phyloP scores from a whole-genome alignment of 2,329 filamentous ascomycete genomes.

The Albifimbria verrucaria region DNA sequence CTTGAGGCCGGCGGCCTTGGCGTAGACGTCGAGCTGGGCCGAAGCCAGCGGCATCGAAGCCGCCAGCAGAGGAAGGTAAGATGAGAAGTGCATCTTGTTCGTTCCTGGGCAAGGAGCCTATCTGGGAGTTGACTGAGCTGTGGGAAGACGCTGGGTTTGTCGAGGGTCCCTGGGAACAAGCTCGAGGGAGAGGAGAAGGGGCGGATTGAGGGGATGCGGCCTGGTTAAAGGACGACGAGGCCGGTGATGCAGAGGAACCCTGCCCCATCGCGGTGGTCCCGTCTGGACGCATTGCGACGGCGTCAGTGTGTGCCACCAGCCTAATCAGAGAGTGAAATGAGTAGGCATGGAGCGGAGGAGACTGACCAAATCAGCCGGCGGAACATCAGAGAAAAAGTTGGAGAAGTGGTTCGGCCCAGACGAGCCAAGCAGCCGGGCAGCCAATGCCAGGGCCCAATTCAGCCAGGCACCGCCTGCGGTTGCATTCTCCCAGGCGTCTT shows the following conservation, averaged over 20 bases:
- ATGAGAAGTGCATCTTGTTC: background rate
- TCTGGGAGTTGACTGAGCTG: background rate
- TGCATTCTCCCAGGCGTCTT: background rate
- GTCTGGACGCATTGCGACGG: background rate
- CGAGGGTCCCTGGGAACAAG: background rate
- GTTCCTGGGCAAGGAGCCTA: background rate
- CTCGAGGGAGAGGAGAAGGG: background rate
- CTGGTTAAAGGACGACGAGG: background rate
- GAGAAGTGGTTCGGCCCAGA: background rate
- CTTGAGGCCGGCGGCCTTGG: conserved; percentile 48
- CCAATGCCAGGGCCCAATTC: background rate
- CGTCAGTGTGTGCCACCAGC: background rate
- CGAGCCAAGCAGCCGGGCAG: background rate
- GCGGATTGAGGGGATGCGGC: background rate
- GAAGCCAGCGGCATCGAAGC: conserved; percentile 23
- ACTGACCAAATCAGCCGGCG: background rate
- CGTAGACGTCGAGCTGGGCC: conserved; percentile 43
- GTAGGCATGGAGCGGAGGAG: background rate
- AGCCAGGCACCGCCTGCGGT: background rate
- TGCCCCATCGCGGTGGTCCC: background rate
- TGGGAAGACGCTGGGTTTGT: background rate
- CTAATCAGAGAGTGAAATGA: background rate
- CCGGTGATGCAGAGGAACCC: background rate
- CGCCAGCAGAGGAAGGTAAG: conserved; percentile 16
- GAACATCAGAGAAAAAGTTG: background rate